Percentiles rank a stretch among this genome's conserved stretches.
These are phyloP conservation scores for Chaetomiaceae sp. DNA, from an alignment of 2,329 filamentous ascomycete species.

Conservation along the genomic window DNA sequence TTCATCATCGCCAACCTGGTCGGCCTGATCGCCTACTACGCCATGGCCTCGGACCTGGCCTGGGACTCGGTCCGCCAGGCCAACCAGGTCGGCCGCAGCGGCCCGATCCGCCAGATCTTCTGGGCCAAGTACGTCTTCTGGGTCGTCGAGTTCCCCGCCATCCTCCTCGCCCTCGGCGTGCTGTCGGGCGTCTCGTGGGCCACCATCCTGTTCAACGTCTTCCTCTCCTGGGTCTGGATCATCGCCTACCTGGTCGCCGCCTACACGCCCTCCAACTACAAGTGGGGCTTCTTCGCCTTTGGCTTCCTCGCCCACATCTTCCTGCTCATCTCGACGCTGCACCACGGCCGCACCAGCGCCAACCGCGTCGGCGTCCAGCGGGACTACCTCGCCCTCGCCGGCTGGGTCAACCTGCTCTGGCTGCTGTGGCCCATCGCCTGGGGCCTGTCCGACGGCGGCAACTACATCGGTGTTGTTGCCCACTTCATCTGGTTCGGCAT, in stretches of 20 bases:
- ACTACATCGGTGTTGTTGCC: slow-evolving; percentile 43
- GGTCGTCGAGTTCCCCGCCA: slow-evolving; percentile 46
- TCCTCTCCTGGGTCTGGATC: slow-evolving; percentile 49
- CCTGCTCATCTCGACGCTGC: slow-evolving; percentile 43
- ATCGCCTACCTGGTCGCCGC: slow-evolving; percentile 47
- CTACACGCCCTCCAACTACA: slow-evolving; percentile 47
- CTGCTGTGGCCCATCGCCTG: slow-evolving; percentile 52
- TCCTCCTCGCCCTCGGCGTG: slow-evolving; percentile 45
- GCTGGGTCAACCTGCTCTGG: slow-evolving; percentile 49
- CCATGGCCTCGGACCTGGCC: slow-evolving; percentile 49
- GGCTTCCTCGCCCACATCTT: slow-evolving; percentile 45
- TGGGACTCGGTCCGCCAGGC: slow-evolving; percentile 38
- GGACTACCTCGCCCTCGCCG: slow-evolving; percentile 44
- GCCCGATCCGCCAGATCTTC: slow-evolving; percentile 46
- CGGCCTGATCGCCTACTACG: slow-evolving; percentile 48
- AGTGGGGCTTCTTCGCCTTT: slow-evolving; percentile 55
- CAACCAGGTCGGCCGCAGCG: slow-evolving; percentile 30
- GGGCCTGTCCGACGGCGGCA: slow-evolving; percentile 49
- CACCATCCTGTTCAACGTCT: slow-evolving; percentile 48
- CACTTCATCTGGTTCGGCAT: slow-evolving; percentile 51
- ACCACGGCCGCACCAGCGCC: slow-evolving; percentile 36
- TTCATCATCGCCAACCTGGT: slow-evolving; percentile 47
- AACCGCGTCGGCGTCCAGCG: slow-evolving; percentile 38
- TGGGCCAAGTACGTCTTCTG: slow-evolving; percentile 54
- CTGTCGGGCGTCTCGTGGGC: slow-evolving; percentile 52